Base-by-base conservation (phyloP, 176 grass and related monocot species). In the Cocos nucifera region DNA sequence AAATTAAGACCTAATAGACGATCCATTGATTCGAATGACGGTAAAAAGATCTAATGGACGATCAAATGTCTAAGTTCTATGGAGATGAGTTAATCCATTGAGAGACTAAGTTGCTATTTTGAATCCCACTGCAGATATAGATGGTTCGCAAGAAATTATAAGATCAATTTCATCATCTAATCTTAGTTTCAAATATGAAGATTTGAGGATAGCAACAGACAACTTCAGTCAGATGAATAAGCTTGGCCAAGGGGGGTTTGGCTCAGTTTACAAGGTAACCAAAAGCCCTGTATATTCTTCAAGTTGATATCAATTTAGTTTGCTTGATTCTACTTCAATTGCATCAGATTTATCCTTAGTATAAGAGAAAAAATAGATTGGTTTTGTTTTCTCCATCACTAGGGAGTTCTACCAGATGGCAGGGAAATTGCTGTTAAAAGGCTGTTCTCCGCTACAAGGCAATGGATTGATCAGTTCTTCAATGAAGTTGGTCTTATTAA, bases 341-440 rank as follows among this genome's bases (percentile, higher is more conserved):
- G 9, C 35, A 44, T 44, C 35, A 3, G 35, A 44, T 12, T 44
- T 44, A 14, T 14, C 35, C 35, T 14, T 44, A 12, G 35, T 12
- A 44, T 44, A 9, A 44, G 10, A 14, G 9, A 2, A 44, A 44
- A 12, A 44, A 12, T 44, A 44, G 2, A 44, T 44, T 44, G 15
- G 48, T 39, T 39, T 61, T 20, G 19, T 28, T 39, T 17, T 51
- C 55, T 59, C 35, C 23, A 26, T 23, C 72, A 44, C 14, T 23
- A 93, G 89, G 89, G 89, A 1, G 64, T 95, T 80, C 77, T 89
- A 19, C 18, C 53, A 0, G 89, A 89, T 69, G 89, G 78, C 4
- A 67, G 81, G 61, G 89, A 95, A 80, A 56, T 95, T 22, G 89
- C 89, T 3, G 81, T 95, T 59, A 95, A 95, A 67, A 77, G 89